A percentile compares a stretch with the other conserved stretches of the same genome.
These are phyloP conservation scores for Pseudoneurospora amorphoporcata DNA, from an alignment of 495 filamentous ascomycete species.

Conservation along the genomic window DNA sequence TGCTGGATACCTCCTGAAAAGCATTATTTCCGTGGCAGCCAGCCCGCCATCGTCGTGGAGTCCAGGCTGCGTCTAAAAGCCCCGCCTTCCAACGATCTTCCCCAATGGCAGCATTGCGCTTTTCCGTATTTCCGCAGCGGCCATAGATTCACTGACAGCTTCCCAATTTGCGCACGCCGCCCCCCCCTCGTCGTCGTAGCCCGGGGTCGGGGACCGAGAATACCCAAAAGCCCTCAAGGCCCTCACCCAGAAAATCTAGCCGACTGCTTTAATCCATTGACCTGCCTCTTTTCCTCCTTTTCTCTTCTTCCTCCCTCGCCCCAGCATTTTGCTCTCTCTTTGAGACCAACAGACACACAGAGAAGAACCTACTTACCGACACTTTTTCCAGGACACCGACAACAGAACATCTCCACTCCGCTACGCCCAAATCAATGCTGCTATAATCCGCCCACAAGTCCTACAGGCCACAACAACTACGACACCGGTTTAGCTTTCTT, in stretches of 20 bases:
- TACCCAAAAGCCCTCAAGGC: background rate
- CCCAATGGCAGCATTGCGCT: background rate
- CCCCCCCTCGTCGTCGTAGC: background rate
- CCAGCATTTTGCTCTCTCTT: background rate
- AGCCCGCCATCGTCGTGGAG: background rate
- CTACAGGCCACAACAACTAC: background rate
- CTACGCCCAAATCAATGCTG: background rate
- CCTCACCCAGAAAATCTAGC: background rate
- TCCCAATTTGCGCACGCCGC: background rate
- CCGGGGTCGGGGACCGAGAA: background rate
- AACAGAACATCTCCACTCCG: background rate
- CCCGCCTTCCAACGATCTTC: background rate
- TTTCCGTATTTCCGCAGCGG: background rate
- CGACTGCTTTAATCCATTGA: background rate
- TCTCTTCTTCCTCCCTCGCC: background rate
- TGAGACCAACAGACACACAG: background rate
- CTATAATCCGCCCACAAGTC: background rate
- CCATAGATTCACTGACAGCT: background rate
- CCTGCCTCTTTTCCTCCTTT: background rate
- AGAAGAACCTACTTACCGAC: background rate
- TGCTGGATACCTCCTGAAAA: background rate
- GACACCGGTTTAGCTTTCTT: background rate
- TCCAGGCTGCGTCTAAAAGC: background rate
- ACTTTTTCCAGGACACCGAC: background rate
- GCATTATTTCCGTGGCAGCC: background rate